Evolutionary conservation across 2,329 filamentous ascomycete genomes (phyloP), one percentile per base, ranked within the genome.

Genomic region (Pseudogymnoascus sp.): DNA sequence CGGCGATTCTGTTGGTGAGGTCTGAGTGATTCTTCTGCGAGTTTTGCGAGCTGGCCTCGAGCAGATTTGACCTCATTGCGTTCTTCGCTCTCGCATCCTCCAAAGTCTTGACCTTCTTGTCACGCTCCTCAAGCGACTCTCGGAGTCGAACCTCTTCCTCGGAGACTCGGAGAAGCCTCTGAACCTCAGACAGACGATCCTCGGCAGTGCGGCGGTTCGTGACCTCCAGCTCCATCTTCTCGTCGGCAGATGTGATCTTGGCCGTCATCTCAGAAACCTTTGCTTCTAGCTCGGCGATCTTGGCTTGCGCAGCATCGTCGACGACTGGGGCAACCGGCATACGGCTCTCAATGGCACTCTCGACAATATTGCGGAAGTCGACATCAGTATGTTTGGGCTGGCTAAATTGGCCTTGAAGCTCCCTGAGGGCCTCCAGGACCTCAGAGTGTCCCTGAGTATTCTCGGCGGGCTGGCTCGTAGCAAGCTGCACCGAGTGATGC

Each of bases 181-280:
- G 87, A n/a, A 86, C 81, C 71, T 93, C 88, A 4, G 86, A 83
- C 12, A 91, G 78, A 65, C 84, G 84, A 70, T 93, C 89, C 72
- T 93, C 89, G 1, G 87, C 86, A 36, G 84, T 80, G 62, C 88
- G 83, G 64, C 89, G 84, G 59, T 77, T 76, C 51, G 81, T 78
- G 65, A 87, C 77, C 69, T 93, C 88, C 62, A 84, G 77, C 66
- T 91, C 87, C 1, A 81, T 82, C 63, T 82, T 81, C 37, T 81
- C 79, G 68, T 91, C 86, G 37, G 88, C 83, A 8, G 82, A 76
- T 65, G 82, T 82, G 54, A 91, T 78, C 72, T 86, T 86, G 54
- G 85, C 86, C 72, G 92, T 89, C 1, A 93, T 80, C 51, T 90
- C 87, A 39, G 82, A 77, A 21, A 90, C 81, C 62, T 88, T 85